These are phyloP conservation scores for Oldenlandia corymbosa DNA, from an alignment of 257 asterid species.

Conservation along the genomic window DNA sequence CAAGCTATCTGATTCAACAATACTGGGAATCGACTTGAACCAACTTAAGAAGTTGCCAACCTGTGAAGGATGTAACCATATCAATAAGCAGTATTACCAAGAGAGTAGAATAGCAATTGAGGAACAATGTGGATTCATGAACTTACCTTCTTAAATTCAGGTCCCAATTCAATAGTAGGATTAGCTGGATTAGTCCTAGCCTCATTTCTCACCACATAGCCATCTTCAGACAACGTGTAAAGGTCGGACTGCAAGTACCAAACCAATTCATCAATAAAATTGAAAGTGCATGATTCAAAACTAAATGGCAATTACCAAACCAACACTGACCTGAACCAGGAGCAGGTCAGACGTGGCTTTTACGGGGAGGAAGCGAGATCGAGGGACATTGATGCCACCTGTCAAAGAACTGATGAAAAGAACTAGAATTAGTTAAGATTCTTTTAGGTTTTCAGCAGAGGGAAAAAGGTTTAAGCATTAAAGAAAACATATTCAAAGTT, in stretches of 20 bases:
- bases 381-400: constrained; percentile 88
- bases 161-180: constrained; percentile 91
- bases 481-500: too few species aligned
- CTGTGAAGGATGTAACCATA: constrained; percentile 24
- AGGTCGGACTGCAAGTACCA: constrained; percentile 80
- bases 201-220: constrained; percentile 70
- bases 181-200: constrained; percentile 78
- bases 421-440: background rate
- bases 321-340: constrained; percentile 72
- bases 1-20: constrained; percentile 76
- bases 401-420: constrained; percentile 64
- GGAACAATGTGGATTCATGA: constrained; percentile 8
- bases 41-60: constrained; percentile 75
- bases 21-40: constrained; percentile 94
- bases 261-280: constrained; percentile 19
- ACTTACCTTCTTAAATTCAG: constrained; percentile 92
- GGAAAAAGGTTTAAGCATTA: too few species aligned
- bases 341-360: constrained; percentile 93
- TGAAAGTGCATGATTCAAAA: background rate
- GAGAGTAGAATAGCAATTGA: background rate
- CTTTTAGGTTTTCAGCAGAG: too few species aligned
- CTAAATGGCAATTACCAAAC: background rate
- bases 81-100: constrained; percentile 7
- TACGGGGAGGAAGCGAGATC: constrained; percentile 97
- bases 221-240: constrained; percentile 79